phyloP scores from a whole-genome alignment of 139 green algal genomes.

The Chlamydomonas sphaeroides region DNA sequence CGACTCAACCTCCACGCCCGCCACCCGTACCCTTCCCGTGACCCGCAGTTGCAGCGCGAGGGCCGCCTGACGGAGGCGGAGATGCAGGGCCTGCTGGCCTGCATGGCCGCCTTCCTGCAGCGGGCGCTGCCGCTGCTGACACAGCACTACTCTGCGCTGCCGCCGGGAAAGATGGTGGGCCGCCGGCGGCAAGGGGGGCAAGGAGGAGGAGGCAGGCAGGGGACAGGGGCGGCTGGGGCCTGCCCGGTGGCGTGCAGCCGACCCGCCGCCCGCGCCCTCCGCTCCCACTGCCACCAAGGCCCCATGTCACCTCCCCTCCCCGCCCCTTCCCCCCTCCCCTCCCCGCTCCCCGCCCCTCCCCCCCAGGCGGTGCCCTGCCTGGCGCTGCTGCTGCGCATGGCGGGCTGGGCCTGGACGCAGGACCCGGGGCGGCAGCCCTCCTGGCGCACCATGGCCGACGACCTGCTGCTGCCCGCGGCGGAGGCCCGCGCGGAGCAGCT shows the following conservation, averaged over 20 bases:
- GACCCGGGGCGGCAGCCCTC: constrained; percentile 33
- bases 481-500: background rate
- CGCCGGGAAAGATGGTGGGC: constrained; percentile 16
- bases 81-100: constrained; percentile 45
- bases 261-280: no score
- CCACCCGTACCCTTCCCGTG: no score
- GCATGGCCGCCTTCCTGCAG: constrained; percentile 50
- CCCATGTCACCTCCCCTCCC: no score
- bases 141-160: constrained; percentile 40
- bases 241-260: no score
- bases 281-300: no score
- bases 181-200: no score
- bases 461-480: constrained; percentile 3
- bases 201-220: no score
- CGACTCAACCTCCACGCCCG: background rate
- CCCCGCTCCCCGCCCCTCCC: no score
- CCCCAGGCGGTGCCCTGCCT: constrained; percentile 42
- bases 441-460: background rate
- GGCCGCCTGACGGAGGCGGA: constrained; percentile 23
- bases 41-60: background rate
- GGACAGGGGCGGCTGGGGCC: no score
- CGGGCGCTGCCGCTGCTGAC: constrained; percentile 22
- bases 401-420: constrained; percentile 53
- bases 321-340: no score
- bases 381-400: constrained; percentile 50